Evolutionary conservation across 192 early-diverging fungal genomes (phyloP).

Genomic region (Linnemannia hyalina): DNA sequence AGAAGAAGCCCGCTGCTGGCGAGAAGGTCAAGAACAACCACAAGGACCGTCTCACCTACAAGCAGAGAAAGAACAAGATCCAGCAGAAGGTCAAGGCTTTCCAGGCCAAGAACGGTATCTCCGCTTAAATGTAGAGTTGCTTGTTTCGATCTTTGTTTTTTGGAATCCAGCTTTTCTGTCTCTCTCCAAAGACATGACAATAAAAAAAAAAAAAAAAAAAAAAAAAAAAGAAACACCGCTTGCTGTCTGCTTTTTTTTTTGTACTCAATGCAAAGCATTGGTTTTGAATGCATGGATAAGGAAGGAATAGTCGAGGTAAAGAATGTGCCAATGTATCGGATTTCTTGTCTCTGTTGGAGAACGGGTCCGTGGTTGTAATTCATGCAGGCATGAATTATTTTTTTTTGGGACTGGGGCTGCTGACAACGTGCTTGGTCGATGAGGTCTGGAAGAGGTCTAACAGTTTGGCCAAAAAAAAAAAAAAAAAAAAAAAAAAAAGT

Average conservation of each 20-base stretch:
- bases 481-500: too few relatives aligned
- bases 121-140: slow-evolving; percentile 47
- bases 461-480: too few relatives aligned
- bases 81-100: slow-evolving; percentile 92
- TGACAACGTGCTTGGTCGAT: too few relatives aligned
- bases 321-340: too few relatives aligned
- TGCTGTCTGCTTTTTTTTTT: slow-evolving; percentile 1
- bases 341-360: too few relatives aligned
- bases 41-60: slow-evolving; percentile 83
- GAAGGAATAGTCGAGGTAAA: too few relatives aligned
- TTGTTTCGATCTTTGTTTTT: slow-evolving; percentile 14
- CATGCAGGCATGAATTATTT: too few relatives aligned
- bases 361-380: too few relatives aligned
- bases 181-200: slow-evolving; percentile 4
- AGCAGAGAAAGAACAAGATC: slow-evolving; percentile 91
- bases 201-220: slow-evolving; percentile 19
- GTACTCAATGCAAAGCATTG: too few relatives aligned
- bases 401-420: too few relatives aligned
- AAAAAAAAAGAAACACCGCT: neutral
- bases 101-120: slow-evolving; percentile 62
- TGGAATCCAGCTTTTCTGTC: slow-evolving; percentile 1
- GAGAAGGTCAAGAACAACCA: slow-evolving; percentile 81
- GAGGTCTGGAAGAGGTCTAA: too few relatives aligned
- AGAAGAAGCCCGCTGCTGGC: slow-evolving; percentile 77
- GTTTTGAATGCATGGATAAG: too few relatives aligned